These are phyloP conservation scores for Papilionanthe hybrid DNA, from an alignment of 116 monocot species.

Conservation along the genomic window DNA sequence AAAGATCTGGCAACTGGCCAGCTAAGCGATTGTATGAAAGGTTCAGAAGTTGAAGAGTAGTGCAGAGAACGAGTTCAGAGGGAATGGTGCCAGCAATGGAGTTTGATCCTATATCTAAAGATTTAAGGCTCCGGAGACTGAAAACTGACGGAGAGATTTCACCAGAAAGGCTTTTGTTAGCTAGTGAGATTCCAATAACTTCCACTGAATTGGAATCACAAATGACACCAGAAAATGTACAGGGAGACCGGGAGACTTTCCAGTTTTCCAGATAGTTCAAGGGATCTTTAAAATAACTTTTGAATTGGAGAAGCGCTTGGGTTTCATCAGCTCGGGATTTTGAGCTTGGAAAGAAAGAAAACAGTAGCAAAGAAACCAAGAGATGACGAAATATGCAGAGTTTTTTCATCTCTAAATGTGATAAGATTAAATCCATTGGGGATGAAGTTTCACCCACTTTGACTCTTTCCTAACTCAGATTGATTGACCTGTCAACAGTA, in stretches of 20 bases:
- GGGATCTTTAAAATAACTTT: conserved; percentile 57
- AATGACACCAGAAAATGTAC: conserved; percentile 59
- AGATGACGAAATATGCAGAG: conserved; percentile 16
- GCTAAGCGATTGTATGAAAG: conserved; percentile 58
- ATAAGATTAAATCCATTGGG: neutral
- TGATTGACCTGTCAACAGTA: neutral
- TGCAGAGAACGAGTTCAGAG: conserved; percentile 46
- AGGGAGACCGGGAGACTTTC: conserved; percentile 47
- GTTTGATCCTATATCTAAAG: conserved; percentile 54
- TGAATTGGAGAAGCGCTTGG: conserved; percentile 64
- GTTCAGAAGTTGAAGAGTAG: conserved; percentile 59
- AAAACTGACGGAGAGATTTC: conserved; percentile 55
- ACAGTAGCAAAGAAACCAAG: conserved; percentile 13
- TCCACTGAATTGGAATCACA: conserved; percentile 41
- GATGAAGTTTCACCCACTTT: conserved; percentile 1
- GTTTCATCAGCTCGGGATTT: conserved; percentile 31
- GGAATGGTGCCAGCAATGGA: conserved; percentile 55
- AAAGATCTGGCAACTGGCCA: conserved; percentile 68
- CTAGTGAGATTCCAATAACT: conserved; percentile 54
- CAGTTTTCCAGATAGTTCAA: conserved; percentile 47
- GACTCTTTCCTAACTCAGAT: neutral
- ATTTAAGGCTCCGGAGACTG: conserved; percentile 27
- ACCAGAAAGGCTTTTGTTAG: conserved; percentile 62
- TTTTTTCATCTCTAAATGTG: conserved; percentile 16
- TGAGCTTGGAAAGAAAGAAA: conserved; percentile 9